phyloP scores from a whole-genome alignment of 2,329 filamentous ascomycete species.

The Scleromitrula shiraiana region DNA sequence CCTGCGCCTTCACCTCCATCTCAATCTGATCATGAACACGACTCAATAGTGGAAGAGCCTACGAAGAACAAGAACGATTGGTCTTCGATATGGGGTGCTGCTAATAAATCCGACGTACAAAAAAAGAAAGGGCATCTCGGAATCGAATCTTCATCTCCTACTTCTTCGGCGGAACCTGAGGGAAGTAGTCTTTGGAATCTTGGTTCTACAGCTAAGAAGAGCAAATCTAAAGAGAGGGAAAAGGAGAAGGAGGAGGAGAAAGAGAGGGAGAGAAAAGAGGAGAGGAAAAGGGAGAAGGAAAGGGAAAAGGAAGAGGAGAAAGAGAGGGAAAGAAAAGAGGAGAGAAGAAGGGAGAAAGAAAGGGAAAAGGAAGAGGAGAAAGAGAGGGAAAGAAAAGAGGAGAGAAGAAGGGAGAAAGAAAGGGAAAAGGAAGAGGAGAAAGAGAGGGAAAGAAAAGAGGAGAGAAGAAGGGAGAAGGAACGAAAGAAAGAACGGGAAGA shows the following conservation, averaged over 20 bases:
- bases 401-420: slow-evolving; percentile 40
- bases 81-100: slow-evolving; percentile 28
- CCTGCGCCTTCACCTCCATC: not conserved
- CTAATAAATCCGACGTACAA: slow-evolving; percentile 35
- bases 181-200: slow-evolving; percentile 31
- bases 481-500: slow-evolving; percentile 40
- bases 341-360: slow-evolving; percentile 37
- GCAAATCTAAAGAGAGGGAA: slow-evolving; percentile 36
- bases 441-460: slow-evolving; percentile 34
- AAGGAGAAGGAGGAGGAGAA: slow-evolving; percentile 35
- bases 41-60: slow-evolving; percentile 10
- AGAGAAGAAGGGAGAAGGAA: slow-evolving; percentile 38
- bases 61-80: slow-evolving; percentile 16
- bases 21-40: not conserved
- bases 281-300: too few relatives aligned
- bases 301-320: slow-evolving; percentile 40
- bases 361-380: slow-evolving; percentile 32
- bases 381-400: slow-evolving; percentile 45
- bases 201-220: slow-evolving; percentile 29
- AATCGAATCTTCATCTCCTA: slow-evolving; percentile 40
- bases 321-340: slow-evolving; percentile 43
- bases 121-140: slow-evolving; percentile 31
- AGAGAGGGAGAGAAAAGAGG: too few relatives aligned
- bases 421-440: slow-evolving; percentile 39
- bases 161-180: slow-evolving; percentile 39